Conservation (phyloP, 768 basidiomycete genomes). For the Lactarius vividus region DNA sequence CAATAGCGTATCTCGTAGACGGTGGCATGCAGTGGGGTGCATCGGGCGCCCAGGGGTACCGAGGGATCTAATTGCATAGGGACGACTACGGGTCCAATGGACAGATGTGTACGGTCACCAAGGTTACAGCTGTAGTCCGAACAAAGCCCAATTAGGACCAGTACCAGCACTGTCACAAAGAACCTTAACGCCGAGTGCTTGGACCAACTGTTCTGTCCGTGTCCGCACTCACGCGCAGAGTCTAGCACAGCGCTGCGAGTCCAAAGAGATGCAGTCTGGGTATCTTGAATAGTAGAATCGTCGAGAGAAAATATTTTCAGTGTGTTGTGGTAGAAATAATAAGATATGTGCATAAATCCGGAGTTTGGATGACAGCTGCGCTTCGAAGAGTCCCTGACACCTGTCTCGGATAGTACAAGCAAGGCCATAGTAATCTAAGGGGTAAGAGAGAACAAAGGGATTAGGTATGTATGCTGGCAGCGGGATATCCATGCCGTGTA, state of each 20-base stretch:
- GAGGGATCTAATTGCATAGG: neutral
- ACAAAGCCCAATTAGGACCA: neutral
- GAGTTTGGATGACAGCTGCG: neutral
- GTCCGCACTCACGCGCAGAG: neutral
- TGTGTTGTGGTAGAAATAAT: neutral
- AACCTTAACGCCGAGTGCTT: neutral
- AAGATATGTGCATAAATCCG: neutral
- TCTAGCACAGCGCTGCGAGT: neutral
- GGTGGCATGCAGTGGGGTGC: neutral
- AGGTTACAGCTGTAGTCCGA: neutral
- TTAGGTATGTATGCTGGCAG: neutral
- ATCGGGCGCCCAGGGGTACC: conserved; percentile 9
- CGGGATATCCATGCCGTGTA: neutral
- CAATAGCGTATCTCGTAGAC: neutral
- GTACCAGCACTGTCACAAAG: neutral
- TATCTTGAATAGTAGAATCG: neutral
- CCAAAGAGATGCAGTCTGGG: neutral
- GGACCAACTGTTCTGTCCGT: neutral
- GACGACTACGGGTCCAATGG: conserved; percentile 1
- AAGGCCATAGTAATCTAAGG: neutral
- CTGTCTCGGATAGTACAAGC: conserved; percentile 2
- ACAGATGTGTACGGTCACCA: neutral
- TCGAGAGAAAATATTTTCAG: neutral
- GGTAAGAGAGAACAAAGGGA: neutral
- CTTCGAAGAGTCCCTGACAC: conserved; percentile 6